phyloP scores from a whole-genome alignment of 2,329 filamentous ascomycete species.

The Calonectria multiphialidica region DNA sequence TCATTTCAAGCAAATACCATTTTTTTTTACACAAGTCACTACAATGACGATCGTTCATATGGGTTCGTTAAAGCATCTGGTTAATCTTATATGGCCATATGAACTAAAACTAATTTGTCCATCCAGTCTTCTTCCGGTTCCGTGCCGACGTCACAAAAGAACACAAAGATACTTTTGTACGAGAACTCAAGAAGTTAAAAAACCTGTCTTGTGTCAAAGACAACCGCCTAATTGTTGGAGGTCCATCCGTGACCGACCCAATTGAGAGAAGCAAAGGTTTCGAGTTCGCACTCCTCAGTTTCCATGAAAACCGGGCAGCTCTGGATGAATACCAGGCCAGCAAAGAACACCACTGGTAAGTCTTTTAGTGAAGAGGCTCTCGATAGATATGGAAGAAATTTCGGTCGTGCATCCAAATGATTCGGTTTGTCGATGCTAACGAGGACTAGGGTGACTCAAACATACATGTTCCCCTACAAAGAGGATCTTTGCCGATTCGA shows the following conservation, averaged over 20 bases:
- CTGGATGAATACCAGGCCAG: constrained; percentile 23
- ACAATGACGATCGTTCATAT: constrained; percentile 9
- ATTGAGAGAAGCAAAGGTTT: constrained; percentile 27
- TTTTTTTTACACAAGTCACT: not conserved
- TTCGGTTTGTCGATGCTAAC: too few relatives aligned
- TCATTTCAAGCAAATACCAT: not conserved
- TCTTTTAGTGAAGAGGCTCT: not conserved
- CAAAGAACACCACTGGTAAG: constrained; percentile 23
- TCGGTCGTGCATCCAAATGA: too few relatives aligned
- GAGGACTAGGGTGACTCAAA: constrained; percentile 27
- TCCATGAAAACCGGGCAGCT: constrained; percentile 21
- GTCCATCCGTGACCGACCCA: constrained; percentile 17
- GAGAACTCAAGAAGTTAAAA: constrained; percentile 23
- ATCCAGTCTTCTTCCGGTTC: constrained; percentile 20
- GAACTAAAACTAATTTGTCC: not conserved
- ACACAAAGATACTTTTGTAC: constrained; percentile 21
- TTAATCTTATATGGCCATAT: too few relatives aligned
- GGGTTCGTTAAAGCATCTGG: not conserved
- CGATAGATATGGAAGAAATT: too few relatives aligned
- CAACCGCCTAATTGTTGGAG: constrained; percentile 20
- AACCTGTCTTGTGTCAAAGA: constrained; percentile 22
- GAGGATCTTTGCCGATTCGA: constrained; percentile 26
- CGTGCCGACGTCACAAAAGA: constrained; percentile 23
- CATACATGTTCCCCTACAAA: constrained; percentile 26
- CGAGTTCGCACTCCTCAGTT: constrained; percentile 24